Conservation (phyloP, 257 asterid species). For the Rubia yunnanensis region DNA sequence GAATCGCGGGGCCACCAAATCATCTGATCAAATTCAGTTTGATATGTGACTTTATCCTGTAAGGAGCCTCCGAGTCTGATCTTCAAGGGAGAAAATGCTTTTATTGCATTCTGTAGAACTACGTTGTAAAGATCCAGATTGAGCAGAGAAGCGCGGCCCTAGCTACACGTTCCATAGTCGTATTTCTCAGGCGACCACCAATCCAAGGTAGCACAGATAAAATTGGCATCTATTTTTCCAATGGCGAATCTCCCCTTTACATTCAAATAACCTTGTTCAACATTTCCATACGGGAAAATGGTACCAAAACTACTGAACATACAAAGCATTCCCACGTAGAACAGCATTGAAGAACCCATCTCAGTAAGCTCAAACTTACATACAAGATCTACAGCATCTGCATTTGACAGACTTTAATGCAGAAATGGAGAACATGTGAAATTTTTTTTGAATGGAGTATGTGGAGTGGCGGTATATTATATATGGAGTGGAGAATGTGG, state of each 20-base stretch:
- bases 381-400: background rate
- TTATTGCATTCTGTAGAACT: slow-evolving; percentile 55
- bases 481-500: background rate
- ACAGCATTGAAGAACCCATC: slow-evolving; percentile 11
- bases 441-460: background rate
- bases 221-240: slow-evolving; percentile 49
- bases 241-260: slow-evolving; percentile 39
- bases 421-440: no score
- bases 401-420: background rate
- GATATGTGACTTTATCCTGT: slow-evolving; percentile 68
- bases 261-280: slow-evolving; percentile 27
- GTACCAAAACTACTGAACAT: slow-evolving; percentile 12
- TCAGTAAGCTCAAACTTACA: background rate
- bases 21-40: slow-evolving; percentile 34
- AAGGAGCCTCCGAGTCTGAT: slow-evolving; percentile 80
- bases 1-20: slow-evolving; percentile 39
- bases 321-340: slow-evolving; percentile 5
- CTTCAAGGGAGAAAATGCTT: slow-evolving; percentile 84
- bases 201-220: slow-evolving; percentile 78
- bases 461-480: background rate
- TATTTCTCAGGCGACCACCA: slow-evolving; percentile 95
- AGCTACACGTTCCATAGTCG: slow-evolving; percentile 74
- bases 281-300: slow-evolving; percentile 12
- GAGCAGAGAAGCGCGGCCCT: slow-evolving; percentile 72
- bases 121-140: slow-evolving; percentile 69